Conservation (phyloP, 2,329 filamentous ascomycete genomes). For the Aspergillus aculeatus region DNA sequence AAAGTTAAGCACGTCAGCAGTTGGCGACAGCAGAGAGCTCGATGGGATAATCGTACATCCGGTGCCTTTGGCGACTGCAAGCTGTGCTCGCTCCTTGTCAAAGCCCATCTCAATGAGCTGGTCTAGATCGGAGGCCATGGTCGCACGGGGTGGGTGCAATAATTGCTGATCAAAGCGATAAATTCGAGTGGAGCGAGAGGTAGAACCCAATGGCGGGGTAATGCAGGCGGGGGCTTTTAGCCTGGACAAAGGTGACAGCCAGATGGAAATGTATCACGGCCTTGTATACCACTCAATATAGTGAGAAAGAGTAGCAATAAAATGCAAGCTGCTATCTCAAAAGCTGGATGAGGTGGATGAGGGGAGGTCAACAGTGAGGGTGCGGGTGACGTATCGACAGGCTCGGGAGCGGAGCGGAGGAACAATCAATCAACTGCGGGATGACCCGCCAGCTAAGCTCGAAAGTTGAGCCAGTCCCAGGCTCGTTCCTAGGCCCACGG, state of each 20-base stretch:
- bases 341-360: neutral
- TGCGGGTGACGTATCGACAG: slow-evolving; percentile 29
- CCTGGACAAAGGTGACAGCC: neutral
- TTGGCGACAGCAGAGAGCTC: neutral
- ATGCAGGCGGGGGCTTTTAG: neutral
- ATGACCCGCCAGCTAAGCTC: slow-evolving; percentile 9
- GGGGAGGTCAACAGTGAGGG: slow-evolving; percentile 15
- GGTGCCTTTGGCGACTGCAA: slow-evolving; percentile 81
- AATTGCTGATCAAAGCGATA: neutral
- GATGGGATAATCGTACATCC: slow-evolving; percentile 59
- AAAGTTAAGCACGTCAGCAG: slow-evolving; percentile 14
- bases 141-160: slow-evolving; percentile 3
- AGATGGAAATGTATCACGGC: neutral
- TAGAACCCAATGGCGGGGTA: neutral
- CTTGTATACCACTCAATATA: neutral
- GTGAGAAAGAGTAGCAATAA: neutral
- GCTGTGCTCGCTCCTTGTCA: slow-evolving; percentile 73
- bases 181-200: neutral
- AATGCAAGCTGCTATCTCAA: too few relatives aligned
- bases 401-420: slow-evolving; percentile 1
- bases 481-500: neutral
- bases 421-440: slow-evolving; percentile 23
- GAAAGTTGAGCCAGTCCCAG: neutral
- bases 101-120: slow-evolving; percentile 71
- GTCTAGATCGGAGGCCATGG: slow-evolving; percentile 55